phyloP scores from a whole-genome alignment of 169 alveolate species.

The Theileria sp. region DNA sequence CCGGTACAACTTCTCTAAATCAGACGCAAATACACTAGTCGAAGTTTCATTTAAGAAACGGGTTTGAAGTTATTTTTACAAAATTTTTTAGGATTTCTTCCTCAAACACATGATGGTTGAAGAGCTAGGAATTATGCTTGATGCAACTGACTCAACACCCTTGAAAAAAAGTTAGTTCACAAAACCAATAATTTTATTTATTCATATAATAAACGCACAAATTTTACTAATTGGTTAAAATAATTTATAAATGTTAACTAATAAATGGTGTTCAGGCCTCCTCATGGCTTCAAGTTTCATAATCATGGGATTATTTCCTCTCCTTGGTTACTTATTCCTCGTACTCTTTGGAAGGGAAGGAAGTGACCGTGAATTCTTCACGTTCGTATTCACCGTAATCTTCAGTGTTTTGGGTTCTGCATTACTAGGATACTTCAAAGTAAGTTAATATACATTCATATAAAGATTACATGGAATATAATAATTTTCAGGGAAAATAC shows the following conservation, averaged over 20 bases:
- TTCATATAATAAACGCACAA: not conserved
- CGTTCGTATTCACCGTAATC: conserved; percentile 33
- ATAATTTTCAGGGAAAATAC: conserved; percentile 47
- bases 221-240: not conserved
- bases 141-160: conserved; percentile 76
- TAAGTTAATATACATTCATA: conserved; percentile 4
- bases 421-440: conserved; percentile 63
- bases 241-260: not conserved
- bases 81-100: conserved; percentile 68
- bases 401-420: conserved; percentile 50
- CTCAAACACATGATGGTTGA: conserved; percentile 90
- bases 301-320: conserved; percentile 83
- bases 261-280: conserved; percentile 63
- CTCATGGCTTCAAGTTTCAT: conserved; percentile 84
- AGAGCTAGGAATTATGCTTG: conserved; percentile 82
- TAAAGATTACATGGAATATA: not conserved
- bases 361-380: conserved; percentile 1
- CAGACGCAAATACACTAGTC: conserved; percentile 84
- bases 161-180: conserved; percentile 65
- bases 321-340: conserved; percentile 80
- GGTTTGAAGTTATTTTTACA: not conserved
- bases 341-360: conserved; percentile 15
- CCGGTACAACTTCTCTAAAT: conserved; percentile 80
- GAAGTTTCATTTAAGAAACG: conserved; percentile 82
- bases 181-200: not conserved